phyloP scores from a whole-genome alignment of 257 asterid genomes.

The Fraxinus pennsylvanica region DNA sequence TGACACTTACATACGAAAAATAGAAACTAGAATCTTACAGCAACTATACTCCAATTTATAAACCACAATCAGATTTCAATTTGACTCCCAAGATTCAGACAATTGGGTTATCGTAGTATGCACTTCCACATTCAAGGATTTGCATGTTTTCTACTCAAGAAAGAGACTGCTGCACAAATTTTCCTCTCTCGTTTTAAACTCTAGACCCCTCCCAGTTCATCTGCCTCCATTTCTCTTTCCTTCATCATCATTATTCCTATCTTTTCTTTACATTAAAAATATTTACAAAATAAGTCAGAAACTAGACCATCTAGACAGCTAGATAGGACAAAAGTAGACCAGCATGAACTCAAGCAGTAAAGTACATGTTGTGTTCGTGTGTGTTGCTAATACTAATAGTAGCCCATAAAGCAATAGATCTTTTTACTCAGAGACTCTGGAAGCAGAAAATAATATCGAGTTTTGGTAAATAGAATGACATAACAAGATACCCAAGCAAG shows the following conservation, averaged over 20 bases:
- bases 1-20: background rate
- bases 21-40: background rate
- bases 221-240: background rate
- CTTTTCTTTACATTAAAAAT: background rate
- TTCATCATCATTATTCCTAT: background rate
- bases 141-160: background rate
- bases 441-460: background rate
- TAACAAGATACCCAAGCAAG: constrained; percentile 6
- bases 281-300: background rate
- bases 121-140: background rate
- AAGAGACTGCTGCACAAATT: background rate
- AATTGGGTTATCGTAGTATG: background rate
- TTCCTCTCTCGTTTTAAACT: background rate
- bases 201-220: background rate
- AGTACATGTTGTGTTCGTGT: background rate
- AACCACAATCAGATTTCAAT: background rate
- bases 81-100: background rate
- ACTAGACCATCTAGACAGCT: background rate
- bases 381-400: background rate
- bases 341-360: constrained; percentile 11
- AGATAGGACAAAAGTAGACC: background rate
- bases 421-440: background rate
- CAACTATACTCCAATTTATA: background rate
- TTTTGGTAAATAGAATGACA: background rate
- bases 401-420: constrained; percentile 4